Evolutionary conservation across 208 protist genomes (phyloP).

Genomic region (Crithidia mellificae): DNA sequence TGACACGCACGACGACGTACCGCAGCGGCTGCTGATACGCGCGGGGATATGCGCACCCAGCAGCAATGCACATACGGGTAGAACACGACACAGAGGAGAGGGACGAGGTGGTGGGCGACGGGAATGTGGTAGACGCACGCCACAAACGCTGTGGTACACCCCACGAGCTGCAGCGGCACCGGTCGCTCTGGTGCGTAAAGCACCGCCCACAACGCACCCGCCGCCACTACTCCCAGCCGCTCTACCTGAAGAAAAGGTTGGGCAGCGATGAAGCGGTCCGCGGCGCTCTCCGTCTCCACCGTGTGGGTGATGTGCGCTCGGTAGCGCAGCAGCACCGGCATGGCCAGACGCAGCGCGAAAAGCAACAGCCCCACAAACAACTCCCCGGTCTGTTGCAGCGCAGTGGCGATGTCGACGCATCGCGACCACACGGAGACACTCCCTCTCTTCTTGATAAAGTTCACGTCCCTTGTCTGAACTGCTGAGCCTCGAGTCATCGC

Average conservation of each 20-base stretch:
- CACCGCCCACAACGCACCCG: constrained; percentile 16
- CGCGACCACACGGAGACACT: no score
- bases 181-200: constrained; percentile 5
- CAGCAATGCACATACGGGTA: not conserved
- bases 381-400: not conserved
- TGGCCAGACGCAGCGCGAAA: constrained; percentile 30
- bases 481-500: not conserved
- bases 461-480: no score
- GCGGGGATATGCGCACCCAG: no score
- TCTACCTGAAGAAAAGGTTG: constrained; percentile 19
- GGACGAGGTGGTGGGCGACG: constrained; percentile 52
- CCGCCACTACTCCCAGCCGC: constrained; percentile 28
- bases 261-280: constrained; percentile 34
- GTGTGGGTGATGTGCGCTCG: constrained; percentile 61
- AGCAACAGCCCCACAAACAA: constrained; percentile 25
- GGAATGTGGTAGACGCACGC: constrained; percentile 38
- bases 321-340: constrained; percentile 45
- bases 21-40: no score
- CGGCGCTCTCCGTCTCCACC: constrained; percentile 38
- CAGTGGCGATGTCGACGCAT: not conserved
- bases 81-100: constrained; percentile 31
- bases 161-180: constrained; percentile 7
- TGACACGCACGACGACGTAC: no score
- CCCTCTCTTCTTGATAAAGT: no score
- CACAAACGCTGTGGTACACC: constrained; percentile 15